Conservation (phyloP, 768 basidiomycete genomes). For the Psilocybe tampanensis region DNA sequence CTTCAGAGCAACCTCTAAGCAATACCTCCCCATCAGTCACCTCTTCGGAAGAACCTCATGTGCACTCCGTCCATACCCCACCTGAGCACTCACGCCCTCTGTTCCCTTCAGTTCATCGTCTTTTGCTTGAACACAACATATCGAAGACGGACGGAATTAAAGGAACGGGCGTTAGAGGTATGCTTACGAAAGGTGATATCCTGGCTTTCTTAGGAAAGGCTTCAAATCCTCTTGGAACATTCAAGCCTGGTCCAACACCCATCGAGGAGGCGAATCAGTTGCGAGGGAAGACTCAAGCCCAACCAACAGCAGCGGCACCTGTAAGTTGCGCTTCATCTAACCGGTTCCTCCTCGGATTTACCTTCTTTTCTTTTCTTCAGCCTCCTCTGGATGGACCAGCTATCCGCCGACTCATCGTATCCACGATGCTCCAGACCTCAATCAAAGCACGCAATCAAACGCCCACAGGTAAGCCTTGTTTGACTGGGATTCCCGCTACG, state of each 20-base stretch:
- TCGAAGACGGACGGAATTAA: slow-evolving; percentile 67
- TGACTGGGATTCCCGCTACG: slow-evolving; percentile 9
- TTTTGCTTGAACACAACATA: slow-evolving; percentile 69
- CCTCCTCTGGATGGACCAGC: slow-evolving; percentile 65
- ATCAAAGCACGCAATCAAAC: slow-evolving; percentile 47
- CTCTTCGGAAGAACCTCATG: slow-evolving; percentile 30
- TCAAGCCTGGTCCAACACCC: slow-evolving; percentile 47
- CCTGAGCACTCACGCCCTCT: slow-evolving; percentile 67
- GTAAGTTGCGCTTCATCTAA: slow-evolving; percentile 27
- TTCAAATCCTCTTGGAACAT: slow-evolving; percentile 75
- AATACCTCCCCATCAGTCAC: background rate
- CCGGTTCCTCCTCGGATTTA: background rate
- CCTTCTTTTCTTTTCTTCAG: background rate
- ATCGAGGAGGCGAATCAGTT: slow-evolving; percentile 34
- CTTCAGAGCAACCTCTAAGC: slow-evolving; percentile 29
- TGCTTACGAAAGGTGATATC: slow-evolving; percentile 96
- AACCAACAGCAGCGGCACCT: slow-evolving; percentile 17
- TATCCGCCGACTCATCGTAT: slow-evolving; percentile 67
- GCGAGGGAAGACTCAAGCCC: slow-evolving; percentile 28
- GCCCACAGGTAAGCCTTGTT: slow-evolving; percentile 35
- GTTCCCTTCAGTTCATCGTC: slow-evolving; percentile 89
- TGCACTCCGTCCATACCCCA: slow-evolving; percentile 32
- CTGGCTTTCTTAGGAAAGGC: slow-evolving; percentile 85
- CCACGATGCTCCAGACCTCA: slow-evolving; percentile 57
- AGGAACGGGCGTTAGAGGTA: slow-evolving; percentile 89